Evolutionary conservation across 2,329 filamentous ascomycete genomes (phyloP).

Genomic region (Arthrobotrys sinensis): DNA sequence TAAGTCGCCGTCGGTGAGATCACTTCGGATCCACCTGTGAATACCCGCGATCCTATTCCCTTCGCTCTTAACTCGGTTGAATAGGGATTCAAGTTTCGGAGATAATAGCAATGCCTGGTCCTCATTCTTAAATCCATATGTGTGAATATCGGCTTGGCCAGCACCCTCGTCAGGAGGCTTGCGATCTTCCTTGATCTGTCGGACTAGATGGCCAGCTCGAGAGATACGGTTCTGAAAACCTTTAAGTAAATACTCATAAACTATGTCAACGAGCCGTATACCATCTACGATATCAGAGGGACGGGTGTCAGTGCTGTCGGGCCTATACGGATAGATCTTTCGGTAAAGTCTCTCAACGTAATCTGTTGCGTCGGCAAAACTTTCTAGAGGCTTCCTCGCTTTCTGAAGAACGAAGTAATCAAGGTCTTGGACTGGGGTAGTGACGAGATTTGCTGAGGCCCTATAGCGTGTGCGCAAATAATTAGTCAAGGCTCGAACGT

Average conservation of each 20-base stretch:
- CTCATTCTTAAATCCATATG: constrained; percentile 12
- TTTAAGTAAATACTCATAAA: constrained; percentile 17
- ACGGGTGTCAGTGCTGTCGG: not conserved
- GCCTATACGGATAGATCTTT: constrained; percentile 29
- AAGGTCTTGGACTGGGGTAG: constrained; percentile 6
- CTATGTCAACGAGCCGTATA: constrained; percentile 24
- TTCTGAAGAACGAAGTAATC: constrained; percentile 29
- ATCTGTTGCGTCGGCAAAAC: constrained; percentile 25
- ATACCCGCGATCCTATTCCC: constrained; percentile 14
- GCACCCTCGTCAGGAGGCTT: not conserved
- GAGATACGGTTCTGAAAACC: constrained; percentile 27
- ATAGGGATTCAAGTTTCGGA: constrained; percentile 6
- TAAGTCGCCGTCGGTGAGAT: constrained; percentile 19
- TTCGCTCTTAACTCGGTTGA: not conserved
- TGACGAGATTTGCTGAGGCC: not conserved
- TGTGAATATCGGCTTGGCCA: constrained; percentile 24
- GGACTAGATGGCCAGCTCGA: not conserved
- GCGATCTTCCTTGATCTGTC: not conserved
- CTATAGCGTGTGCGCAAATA: not conserved
- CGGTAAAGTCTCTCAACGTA: constrained; percentile 25
- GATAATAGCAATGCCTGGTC: constrained; percentile 18
- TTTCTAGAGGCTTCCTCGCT: not conserved
- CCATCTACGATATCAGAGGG: constrained; percentile 20
- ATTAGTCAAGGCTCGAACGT: not conserved
- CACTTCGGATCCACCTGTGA: constrained; percentile 31